Base-by-base conservation (phyloP, 1,139 yeast genomes). In the Diutina rugosa region DNA sequence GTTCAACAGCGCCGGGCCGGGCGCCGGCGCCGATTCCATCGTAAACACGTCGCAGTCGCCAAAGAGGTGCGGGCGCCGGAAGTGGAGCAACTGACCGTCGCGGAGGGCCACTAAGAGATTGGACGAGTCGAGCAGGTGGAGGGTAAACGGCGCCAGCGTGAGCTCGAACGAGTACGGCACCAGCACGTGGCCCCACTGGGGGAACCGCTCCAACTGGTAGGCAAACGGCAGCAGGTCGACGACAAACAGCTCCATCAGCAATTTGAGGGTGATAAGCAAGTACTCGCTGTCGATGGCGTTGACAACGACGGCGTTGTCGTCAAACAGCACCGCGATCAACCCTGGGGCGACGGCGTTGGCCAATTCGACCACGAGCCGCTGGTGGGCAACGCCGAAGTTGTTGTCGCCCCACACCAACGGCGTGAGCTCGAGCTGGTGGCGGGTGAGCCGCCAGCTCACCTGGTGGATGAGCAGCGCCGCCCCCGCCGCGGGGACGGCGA, bases 81-180 rank as follows among this genome's bases (percentile, higher is more conserved):
- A 68, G 60, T 83, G 81, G 61, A 84, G 66, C 59, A 85, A 64
- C 18, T 87, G 85, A 57, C 97, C 96, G 68, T 90, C 95, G 52
- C 77, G 76, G 56, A 89, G 72, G 1, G 88, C 26, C 10, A 49
- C 21, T 2, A 49, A 4, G 2, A 49, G n/a, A 21, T 49, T 32
- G 4, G 8, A 6, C 3, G 6, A 10, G 16, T 78, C 76, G 7
- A 83, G 66, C 0, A 84, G 67, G 57, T 76, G 74, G 58, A 88
- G 63, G 26, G 74, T 69, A 58, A 80, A 80, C 1, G 96, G 93
- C 12, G 73, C 68, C 7, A 67, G 64, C 62, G 90, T 77, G 51
- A 85, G 72, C 58, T 87, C 90, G 65, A 89, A 87, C 14, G 90
- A 82, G 65, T 85, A 86, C 1, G 95, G 95, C 45, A 81, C 80